Evolutionary conservation across 2,329 filamentous ascomycete species (phyloP).

Genomic region (Microcyclospora tardicrescens): DNA sequence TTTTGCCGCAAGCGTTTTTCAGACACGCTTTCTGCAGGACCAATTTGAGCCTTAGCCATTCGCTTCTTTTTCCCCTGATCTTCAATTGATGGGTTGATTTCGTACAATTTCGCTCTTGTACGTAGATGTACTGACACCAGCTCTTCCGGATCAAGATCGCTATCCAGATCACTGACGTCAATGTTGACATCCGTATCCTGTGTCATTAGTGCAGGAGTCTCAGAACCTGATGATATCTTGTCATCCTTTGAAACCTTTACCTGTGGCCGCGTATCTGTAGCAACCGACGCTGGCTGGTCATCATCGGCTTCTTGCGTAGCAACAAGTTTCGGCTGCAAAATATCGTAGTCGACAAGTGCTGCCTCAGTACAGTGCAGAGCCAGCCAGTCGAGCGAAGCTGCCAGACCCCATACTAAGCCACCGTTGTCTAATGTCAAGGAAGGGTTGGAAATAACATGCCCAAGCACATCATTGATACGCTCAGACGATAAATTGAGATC

Average conservation of each 20-base stretch:
- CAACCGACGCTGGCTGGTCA: not conserved
- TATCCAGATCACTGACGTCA: constrained; percentile 36
- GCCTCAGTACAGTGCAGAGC: constrained; percentile 53
- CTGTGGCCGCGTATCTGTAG: not conserved
- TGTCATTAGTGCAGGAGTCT: not conserved
- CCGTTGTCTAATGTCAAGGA: constrained; percentile 41
- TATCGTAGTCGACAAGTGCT: constrained; percentile 23
- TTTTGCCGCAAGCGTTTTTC: constrained; percentile 58
- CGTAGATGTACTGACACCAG: constrained; percentile 61
- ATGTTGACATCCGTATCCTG: constrained; percentile 9
- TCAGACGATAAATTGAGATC: constrained; percentile 47
- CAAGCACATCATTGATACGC: constrained; percentile 50
- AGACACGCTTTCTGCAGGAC: constrained; percentile 26
- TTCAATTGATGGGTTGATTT: constrained; percentile 26
- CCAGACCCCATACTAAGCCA: constrained; percentile 62
- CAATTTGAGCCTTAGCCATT: not conserved
- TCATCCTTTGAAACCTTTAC: constrained; percentile 3
- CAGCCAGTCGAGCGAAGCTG: constrained; percentile 82
- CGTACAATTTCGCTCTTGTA: constrained; percentile 46
- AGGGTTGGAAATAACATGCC: constrained; percentile 47
- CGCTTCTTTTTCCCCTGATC: constrained; percentile 42
- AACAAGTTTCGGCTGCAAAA: constrained; percentile 13
- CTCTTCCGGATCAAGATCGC: constrained; percentile 37
- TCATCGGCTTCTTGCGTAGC: not conserved
- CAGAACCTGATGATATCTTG: not conserved